Percentiles rank a stretch among this genome's conserved stretches.
These are phyloP conservation scores for Cryphonectria carpinicola DNA, from an alignment of 2,329 filamentous ascomycete genomes.

Conservation along the genomic window DNA sequence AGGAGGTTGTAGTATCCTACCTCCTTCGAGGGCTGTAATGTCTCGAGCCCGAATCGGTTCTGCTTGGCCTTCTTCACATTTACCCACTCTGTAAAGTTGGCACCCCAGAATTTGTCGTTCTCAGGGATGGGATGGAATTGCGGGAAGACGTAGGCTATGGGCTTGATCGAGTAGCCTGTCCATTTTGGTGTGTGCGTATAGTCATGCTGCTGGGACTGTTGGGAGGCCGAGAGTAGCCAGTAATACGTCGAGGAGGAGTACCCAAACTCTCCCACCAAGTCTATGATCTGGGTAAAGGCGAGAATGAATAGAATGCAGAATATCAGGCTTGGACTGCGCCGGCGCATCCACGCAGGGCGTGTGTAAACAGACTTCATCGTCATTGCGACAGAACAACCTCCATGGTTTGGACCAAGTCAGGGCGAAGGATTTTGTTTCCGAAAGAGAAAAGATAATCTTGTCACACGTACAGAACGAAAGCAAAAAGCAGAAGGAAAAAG, in stretches of 20 bases:
- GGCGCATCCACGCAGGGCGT: not conserved
- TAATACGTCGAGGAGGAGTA: not conserved
- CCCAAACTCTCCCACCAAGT: not conserved
- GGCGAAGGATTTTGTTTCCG: not conserved
- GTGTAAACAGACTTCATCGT: not conserved
- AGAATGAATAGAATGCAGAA: not conserved
- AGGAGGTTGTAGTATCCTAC: slow-evolving; percentile 28
- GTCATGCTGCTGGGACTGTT: too few species aligned
- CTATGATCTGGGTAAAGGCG: not conserved
- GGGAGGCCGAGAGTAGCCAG: not conserved
- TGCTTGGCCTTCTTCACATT: slow-evolving; percentile 21
- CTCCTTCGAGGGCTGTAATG: slow-evolving; percentile 18
- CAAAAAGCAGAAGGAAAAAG: not conserved
- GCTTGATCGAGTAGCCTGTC: slow-evolving; percentile 19
- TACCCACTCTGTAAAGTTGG: slow-evolving; percentile 27
- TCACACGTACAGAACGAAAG: not conserved
- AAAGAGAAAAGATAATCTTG: not conserved
- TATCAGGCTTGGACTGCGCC: not conserved
- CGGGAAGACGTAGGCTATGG: slow-evolving; percentile 27
- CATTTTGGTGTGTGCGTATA: not conserved
- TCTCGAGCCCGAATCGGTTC: slow-evolving; percentile 21
- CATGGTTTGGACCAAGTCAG: not conserved
- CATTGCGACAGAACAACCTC: not conserved
- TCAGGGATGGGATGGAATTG: slow-evolving; percentile 25
- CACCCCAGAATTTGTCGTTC: slow-evolving; percentile 26